Conservation (phyloP, 176 grass and related monocot genomes). For the Musa schizocarpa region DNA sequence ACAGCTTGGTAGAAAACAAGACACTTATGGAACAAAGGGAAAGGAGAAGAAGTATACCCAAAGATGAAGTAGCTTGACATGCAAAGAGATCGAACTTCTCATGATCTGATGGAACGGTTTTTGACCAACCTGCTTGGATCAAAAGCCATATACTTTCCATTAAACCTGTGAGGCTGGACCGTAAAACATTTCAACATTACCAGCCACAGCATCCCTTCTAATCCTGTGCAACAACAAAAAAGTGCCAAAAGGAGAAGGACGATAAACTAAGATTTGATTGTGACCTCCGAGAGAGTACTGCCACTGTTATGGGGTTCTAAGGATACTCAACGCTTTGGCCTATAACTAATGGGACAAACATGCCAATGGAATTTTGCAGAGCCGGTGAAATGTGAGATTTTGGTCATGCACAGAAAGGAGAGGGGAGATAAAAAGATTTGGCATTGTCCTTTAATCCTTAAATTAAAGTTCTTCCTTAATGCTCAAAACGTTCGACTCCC, state of each 20-base stretch:
- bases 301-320: neutral
- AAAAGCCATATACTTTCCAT: neutral
- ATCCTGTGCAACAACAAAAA: neutral
- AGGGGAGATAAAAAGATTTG: neutral
- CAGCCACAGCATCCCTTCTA: neutral
- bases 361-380: constrained; percentile 1
- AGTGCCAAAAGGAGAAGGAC: neutral
- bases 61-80: neutral
- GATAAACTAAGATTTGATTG: neutral
- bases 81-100: neutral
- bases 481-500: neutral
- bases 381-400: neutral
- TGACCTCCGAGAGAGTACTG: neutral
- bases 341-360: neutral
- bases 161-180: neutral
- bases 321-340: neutral
- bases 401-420: constrained; percentile 1
- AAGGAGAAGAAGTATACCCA: neutral
- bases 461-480: neutral
- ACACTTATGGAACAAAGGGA: constrained; percentile 2
- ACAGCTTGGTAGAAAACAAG: neutral
- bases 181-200: neutral
- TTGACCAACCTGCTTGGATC: neutral
- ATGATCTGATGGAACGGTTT: neutral
- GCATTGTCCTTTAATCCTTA: constrained; percentile 1